A percentile compares a stretch with the other conserved stretches of the same genome.
These are phyloP conservation scores for Leishmania aethiopica DNA, from an alignment of 208 protist species.

Conservation along the genomic window DNA sequence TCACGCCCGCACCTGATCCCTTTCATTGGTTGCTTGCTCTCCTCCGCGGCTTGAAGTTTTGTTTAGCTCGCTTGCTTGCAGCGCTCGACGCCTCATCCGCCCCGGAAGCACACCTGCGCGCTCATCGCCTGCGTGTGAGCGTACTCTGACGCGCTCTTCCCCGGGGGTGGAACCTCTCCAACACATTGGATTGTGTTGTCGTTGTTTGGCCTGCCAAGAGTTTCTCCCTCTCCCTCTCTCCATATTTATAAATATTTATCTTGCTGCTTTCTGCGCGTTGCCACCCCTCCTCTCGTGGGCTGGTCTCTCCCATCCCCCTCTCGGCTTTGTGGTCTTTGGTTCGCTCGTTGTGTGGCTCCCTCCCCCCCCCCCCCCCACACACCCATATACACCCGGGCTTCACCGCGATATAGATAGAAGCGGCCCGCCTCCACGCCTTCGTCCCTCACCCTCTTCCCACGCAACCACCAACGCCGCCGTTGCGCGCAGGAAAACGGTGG, in stretches of 20 bases:
- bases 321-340: neutral
- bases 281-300: neutral
- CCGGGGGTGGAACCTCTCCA: neutral
- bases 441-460: neutral
- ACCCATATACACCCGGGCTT: neutral
- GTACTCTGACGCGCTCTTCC: neutral
- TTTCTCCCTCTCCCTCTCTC: neutral
- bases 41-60: neutral
- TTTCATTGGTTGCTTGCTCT: neutral
- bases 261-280: no score
- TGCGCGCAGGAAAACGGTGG: neutral
- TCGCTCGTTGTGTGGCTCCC: neutral
- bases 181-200: neutral
- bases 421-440: neutral
- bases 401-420: neutral
- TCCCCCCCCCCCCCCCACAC: neutral
- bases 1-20: neutral
- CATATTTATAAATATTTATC: no score
- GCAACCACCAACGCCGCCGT: neutral
- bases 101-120: no score
- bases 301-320: neutral
- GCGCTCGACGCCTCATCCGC: neutral
- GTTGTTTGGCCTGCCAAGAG: neutral
- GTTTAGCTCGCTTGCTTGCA: no score
- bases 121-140: neutral